phyloP scores from a whole-genome alignment of 2,329 filamentous ascomycete genomes.

The Aspergillus brasiliensis region DNA sequence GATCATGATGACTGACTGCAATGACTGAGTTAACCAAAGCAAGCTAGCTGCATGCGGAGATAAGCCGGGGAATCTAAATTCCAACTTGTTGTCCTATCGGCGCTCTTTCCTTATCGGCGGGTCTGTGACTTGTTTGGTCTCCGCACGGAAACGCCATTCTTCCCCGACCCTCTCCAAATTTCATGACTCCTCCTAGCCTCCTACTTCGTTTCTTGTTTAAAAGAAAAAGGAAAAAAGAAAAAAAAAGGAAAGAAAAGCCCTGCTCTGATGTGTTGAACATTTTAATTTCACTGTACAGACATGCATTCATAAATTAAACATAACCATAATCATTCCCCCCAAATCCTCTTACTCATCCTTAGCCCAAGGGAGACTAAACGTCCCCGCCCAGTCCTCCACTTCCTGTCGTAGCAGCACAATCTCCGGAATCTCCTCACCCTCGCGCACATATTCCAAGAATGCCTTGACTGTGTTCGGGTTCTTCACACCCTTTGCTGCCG shows the following conservation, averaged over 20 bases:
- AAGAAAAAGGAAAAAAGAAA: background rate
- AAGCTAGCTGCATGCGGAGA: background rate
- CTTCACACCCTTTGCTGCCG: slow-evolving; percentile 83
- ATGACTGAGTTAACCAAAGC: too few species aligned
- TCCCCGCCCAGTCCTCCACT: slow-evolving; percentile 83
- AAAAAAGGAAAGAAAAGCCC: background rate
- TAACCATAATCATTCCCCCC: slow-evolving; percentile 2
- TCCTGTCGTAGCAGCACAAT: slow-evolving; percentile 86
- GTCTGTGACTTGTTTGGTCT: background rate
- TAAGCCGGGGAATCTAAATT: background rate
- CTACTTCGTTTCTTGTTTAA: too few species aligned
- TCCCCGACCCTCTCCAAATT: background rate
- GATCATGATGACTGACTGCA: background rate
- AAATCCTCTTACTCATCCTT: slow-evolving; percentile 55
- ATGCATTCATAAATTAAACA: slow-evolving; percentile 14
- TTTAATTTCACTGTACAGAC: slow-evolving; percentile 14
- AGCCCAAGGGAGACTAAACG: slow-evolving; percentile 85
- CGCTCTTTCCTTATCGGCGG: background rate
- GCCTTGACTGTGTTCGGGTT: slow-evolving; percentile 98
- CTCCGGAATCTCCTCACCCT: slow-evolving; percentile 76
- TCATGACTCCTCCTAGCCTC: background rate
- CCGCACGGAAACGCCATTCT: background rate
- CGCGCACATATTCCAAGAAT: slow-evolving; percentile 85
- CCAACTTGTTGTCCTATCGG: background rate
- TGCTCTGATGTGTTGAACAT: slow-evolving; percentile 18